These are phyloP conservation scores for peach (Prunus persica) DNA, from an alignment of 306 rosid species.

Conservation along the genomic window Prunus_persica_NCBIv2 NC_034010.1:28185001-28185500, in stretches of 20 bases:
- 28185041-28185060: too few relatives aligned
- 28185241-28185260: too few relatives aligned
- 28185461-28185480: constrained; percentile 2
- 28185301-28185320: too few relatives aligned
- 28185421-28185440: not conserved
- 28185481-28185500: constrained; percentile 21
- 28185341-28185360: not conserved
- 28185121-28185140: not conserved
- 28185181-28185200: not conserved
- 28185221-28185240: too few relatives aligned
- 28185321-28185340: too few relatives aligned
- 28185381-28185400: too few relatives aligned
- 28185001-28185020: constrained; percentile 49
- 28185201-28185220: not conserved
- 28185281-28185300: too few relatives aligned
- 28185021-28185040: constrained; percentile 74
- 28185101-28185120: not conserved
- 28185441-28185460: too few relatives aligned
- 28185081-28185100: too few relatives aligned
- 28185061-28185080: too few relatives aligned
- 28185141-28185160: not conserved
- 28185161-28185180: not conserved
- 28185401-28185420: not conserved
- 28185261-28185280: too few relatives aligned
- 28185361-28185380: too few relatives aligned